Base-by-base conservation (phyloP, 2,329 filamentous ascomycete species). In the Diaporthe longicolla region DNA sequence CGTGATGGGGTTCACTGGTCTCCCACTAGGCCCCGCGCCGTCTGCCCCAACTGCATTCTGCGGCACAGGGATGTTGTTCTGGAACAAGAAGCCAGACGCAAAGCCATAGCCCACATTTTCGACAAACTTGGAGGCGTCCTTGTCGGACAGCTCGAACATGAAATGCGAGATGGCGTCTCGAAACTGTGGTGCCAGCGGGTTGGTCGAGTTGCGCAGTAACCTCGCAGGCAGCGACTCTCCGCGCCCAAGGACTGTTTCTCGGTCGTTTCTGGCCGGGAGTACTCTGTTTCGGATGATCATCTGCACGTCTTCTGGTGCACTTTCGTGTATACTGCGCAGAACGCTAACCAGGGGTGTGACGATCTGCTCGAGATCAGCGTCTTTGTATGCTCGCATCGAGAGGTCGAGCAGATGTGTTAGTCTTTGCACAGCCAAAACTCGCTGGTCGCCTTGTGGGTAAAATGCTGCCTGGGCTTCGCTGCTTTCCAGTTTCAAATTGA, bases 21-120 rank as follows among this genome's bases (percentile, higher is more conserved):
- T 85, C n/a, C 66, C 74, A 48, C 69, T 70, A 11, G 71, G 70
- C 19, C 82, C 78, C 77, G 79, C 37, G 70, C 78, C n/a, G 66
- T 81, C 87, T 9, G 88, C 86, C 77, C 92, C 89, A 13, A 91
- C 84, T 0, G 91, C 89, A 71, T 88, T 91, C 74, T 91, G 87
- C 0, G 95, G 94, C 29, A 98, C 87, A 0, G 92, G 88, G 17
- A 98, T 91, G 72, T 97, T 94, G 76, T 96, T 93, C 76, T 93
- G 93, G 84, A 95, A 93, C 21, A 99, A 85, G 81, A 97, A 98
- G 0, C 97, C 97, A 0, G 95, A 94, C 0, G 97, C 97, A 80
- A 94, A 98, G 0, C 97, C 97, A 80, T 98, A 99, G 0, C 97
- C 97, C 17, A 99, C 94, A 78, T 98, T 98, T 69, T 94, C 89